Evolutionary conservation across 2,329 filamentous ascomycete genomes (phyloP).

Genomic region (Bipolaris zeicola): DNA sequence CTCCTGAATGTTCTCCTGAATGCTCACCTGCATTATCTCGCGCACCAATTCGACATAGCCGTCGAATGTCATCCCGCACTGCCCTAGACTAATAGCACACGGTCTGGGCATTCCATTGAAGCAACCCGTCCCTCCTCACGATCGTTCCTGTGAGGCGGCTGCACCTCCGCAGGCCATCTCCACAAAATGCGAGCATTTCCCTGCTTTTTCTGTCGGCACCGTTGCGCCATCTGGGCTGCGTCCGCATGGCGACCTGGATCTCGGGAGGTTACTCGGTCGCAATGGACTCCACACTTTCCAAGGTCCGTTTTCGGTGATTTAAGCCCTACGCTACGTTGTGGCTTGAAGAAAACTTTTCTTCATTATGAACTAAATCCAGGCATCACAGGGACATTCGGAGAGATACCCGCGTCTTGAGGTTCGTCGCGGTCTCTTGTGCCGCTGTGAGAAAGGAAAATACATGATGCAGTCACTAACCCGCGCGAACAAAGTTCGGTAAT

Average conservation of each 20-base stretch:
- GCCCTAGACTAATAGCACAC: not conserved
- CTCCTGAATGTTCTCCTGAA: not conserved
- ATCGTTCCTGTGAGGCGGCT: slow-evolving; percentile 10
- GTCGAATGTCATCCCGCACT: not conserved
- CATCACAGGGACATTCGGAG: slow-evolving; percentile 6
- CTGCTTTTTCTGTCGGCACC: slow-evolving; percentile 6
- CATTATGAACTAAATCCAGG: slow-evolving; percentile 6
- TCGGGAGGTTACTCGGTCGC: slow-evolving; percentile 37
- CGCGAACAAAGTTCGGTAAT: slow-evolving; percentile 18
- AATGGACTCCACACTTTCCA: slow-evolving; percentile 13
- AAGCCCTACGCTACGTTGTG: slow-evolving; percentile 14
- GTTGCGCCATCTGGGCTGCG: slow-evolving; percentile 13
- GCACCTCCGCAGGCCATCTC: not conserved
- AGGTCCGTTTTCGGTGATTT: slow-evolving; percentile 27
- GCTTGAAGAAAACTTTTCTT: slow-evolving; percentile 16
- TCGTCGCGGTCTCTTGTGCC: slow-evolving; percentile 2
- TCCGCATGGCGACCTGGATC: slow-evolving; percentile 15
- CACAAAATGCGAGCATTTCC: slow-evolving; percentile 1
- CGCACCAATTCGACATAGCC: not conserved
- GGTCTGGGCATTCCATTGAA: not conserved
- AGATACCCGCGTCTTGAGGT: slow-evolving; percentile 12
- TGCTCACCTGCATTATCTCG: not conserved
- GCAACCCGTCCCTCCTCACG: not conserved
- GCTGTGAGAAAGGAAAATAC: not conserved
- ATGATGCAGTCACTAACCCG: slow-evolving; percentile 20